Evolutionary conservation across 441 rosid species (phyloP).

Genomic region (Cnidoscolus chayamansa): DNA sequence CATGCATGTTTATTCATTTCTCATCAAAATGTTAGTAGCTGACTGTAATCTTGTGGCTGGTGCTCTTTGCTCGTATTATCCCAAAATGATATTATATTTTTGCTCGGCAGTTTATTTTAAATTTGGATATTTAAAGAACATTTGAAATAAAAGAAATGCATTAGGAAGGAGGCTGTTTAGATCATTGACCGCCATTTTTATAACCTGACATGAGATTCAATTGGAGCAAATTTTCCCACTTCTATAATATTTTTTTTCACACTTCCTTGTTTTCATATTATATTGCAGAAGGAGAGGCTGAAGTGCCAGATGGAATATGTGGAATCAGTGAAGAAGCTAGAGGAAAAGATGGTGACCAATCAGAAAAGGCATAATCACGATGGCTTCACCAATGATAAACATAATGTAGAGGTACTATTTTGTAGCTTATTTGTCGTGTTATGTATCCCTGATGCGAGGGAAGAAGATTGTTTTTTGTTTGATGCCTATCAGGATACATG

Average conservation of each 20-base stretch:
- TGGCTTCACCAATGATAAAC: conserved; percentile 37
- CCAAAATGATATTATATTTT: not conserved
- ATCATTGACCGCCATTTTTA: not conserved
- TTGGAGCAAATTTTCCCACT: not conserved
- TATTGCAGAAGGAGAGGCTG: conserved; percentile 68
- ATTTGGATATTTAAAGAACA: not conserved
- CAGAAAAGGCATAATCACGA: conserved; percentile 58
- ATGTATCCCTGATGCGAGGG: conserved; percentile 1
- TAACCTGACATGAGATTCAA: not conserved
- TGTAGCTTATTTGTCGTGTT: conserved; percentile 3
- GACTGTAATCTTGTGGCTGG: not conserved
- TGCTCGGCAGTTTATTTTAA: not conserved
- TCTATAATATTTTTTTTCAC: too few relatives aligned
- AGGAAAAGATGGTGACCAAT: conserved; percentile 72
- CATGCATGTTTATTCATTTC: not conserved
- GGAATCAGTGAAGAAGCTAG: conserved; percentile 91
- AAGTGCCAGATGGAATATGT: conserved; percentile 96
- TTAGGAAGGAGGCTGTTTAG: conserved; percentile 3
- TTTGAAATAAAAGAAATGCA: not conserved
- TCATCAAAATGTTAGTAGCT: conserved; percentile 3
- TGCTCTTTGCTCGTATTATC: not conserved
- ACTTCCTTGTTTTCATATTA: too few relatives aligned
- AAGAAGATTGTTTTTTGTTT: not conserved
- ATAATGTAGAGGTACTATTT: conserved; percentile 55
- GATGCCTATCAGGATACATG: conserved; percentile 3